Percentiles rank a stretch among this genome's conserved stretches.
Conservation (phyloP, 192 early-diverging fungal species). For the Rhizoclosmatium globosum region DNA sequence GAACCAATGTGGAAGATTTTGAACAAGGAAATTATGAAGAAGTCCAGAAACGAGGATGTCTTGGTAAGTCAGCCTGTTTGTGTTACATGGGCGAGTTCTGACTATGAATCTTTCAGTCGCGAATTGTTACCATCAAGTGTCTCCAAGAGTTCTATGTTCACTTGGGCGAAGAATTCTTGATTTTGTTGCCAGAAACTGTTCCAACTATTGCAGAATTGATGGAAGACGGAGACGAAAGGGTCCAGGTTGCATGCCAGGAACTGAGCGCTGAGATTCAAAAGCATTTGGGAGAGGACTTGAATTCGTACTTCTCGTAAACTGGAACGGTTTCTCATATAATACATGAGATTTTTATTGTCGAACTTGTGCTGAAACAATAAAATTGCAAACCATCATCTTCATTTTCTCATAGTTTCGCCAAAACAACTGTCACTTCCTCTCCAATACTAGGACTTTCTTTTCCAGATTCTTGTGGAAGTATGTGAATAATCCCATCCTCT, state of each 20-base stretch:
- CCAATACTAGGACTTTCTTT: not conserved
- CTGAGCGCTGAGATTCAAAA: constrained; percentile 87
- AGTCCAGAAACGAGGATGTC: constrained; percentile 75
- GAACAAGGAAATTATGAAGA: constrained; percentile 82
- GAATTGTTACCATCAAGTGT: constrained; percentile 73
- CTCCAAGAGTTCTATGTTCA: constrained; percentile 84
- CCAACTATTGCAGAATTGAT: constrained; percentile 93
- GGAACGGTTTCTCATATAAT: too few relatives aligned
- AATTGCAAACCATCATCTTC: not conserved
- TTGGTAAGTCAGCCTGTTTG: constrained; percentile 45
- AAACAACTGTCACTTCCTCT: constrained; percentile 14
- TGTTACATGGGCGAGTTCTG: not conserved
- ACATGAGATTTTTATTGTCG: too few relatives aligned
- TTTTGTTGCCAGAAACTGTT: constrained; percentile 92
- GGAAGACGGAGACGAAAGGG: constrained; percentile 89
- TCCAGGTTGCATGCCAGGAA: constrained; percentile 83
- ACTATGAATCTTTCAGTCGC: constrained; percentile 35
- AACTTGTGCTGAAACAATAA: too few relatives aligned
- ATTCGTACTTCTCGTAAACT: constrained; percentile 32
- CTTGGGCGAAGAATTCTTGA: constrained; percentile 93
- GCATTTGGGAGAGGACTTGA: constrained; percentile 81
- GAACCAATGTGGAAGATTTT: constrained; percentile 89
- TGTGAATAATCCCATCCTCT: not conserved
- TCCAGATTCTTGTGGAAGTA: constrained; percentile 3
- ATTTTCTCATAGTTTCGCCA: not conserved